Evolutionary conservation across 495 filamentous ascomycete genomes (phyloP), one percentile per base, ranked within the genome.

Genomic region (Trichocladium uniseriatum): DNA sequence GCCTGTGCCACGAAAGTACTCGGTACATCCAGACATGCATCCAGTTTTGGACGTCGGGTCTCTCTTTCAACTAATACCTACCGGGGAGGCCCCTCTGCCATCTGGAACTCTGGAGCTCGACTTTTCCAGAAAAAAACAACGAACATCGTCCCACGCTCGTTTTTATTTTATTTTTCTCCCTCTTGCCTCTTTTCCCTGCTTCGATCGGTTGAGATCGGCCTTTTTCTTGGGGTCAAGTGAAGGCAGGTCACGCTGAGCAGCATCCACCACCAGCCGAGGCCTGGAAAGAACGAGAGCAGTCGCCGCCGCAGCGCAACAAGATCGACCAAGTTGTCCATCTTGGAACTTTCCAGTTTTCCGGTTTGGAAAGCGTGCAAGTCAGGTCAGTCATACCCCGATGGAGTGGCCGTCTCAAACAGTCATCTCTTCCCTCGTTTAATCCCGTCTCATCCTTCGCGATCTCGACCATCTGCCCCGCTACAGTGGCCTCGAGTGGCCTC

Each of bases 101-200:
- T 46, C 53, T 43, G 29, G 20, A n/a, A 13, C 15, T 40, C 24
- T 32, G 29, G 19, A 36, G 16, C 38, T 50, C 38, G 42, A 37
- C 36, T 29, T 45, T 22, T 42, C 34, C 42, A n/a, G 35, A 32
- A 36, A 43, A 36, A 34, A 27, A 44, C 45, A 48, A 42, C 38
- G 41, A 35, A 19, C 45, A 49, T 42, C 34, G 43, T 55, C 43
- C 47, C 51, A 55, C 53, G 53, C 48, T 55, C 53, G 53, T 55
- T 55, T 51, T n/a, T n/a, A n/a, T n/a, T n/a, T n/a, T n/a, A n/a
- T n/a, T n/a, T n/a, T n/a, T n/a, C n/a, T n/a, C 19, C 7, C 35
- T 20, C 10, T 5, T 34, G 21, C 27, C 7, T 45, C 35, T 35
- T 5, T 19, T 10, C 5, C 31, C 29, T 20, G 32, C 20, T 20